Base-by-base conservation (phyloP, 1,284 basidiomycete genomes). In the Pseudozyma pruni region DNA sequence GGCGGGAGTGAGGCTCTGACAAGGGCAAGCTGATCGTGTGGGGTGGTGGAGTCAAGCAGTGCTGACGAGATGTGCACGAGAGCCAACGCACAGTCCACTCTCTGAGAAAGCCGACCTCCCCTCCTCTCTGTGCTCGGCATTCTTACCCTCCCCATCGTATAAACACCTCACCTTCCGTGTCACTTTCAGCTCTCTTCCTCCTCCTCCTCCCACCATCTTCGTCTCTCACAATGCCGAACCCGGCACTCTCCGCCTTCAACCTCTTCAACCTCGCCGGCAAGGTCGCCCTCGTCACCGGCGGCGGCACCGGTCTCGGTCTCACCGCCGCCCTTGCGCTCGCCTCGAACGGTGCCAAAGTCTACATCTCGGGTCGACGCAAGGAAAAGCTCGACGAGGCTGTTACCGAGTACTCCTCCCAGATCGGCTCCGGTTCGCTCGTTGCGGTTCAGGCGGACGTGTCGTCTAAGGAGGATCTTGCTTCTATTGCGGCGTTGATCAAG, bases 251-350 rank as follows among this genome's bases (percentile, higher is more conserved):
- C 37, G 58, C 59, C 16, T 16, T 27, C 8, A 31, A 23, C n/a
- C 41, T 76, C 14, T 77, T 72, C 37, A 41, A 70, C 39, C 62
- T 79, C 7, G n/a, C 40, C 17, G 68, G 62, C 20, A 72, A 62
- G n/a, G 58, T 73, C 16, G 76, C 72, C 4, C 59, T 79, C 17
- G 77, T 79, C 19, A 78, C 76, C 3, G 77, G 77, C 2, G 77
- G 77, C 3, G 76, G 77, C 16, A 78, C 74, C 0, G 74, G 74
- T 4, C 52, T 79, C 14, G 77, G 77, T n/a, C 66, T 79, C n/a
- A 75, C 67, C 25, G 70, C 74, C 4, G 69, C 76, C 1, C 55
- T 72, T 2, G 72, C 71, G 4, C 71, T 79, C 23, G 78, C 78
- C 2, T 51, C 70, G 23, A 73, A 76, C 53, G 78, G 78, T n/a